phyloP scores from a whole-genome alignment of 2,329 filamentous ascomycete species.

The Botrytis porri region DNA sequence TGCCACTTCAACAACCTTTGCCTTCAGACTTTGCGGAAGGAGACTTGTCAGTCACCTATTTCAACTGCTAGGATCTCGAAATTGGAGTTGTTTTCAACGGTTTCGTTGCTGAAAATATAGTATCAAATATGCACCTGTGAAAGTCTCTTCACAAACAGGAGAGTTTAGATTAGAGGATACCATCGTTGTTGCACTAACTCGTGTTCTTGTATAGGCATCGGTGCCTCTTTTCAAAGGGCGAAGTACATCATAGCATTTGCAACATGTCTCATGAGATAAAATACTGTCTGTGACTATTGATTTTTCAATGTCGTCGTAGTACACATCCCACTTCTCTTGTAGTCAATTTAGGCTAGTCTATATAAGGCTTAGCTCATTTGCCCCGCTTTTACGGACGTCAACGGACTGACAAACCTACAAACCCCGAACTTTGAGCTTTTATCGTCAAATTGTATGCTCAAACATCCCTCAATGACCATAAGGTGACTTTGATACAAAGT shows the following conservation, averaged over 20 bases:
- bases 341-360: background rate
- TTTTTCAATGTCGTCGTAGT: background rate
- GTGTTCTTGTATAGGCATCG: background rate
- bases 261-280: background rate
- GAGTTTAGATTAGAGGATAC: background rate
- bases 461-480: conserved; percentile 21
- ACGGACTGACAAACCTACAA: background rate
- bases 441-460: conserved; percentile 32
- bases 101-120: background rate
- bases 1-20: background rate
- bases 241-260: background rate
- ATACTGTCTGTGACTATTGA: background rate
- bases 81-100: background rate
- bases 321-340: background rate
- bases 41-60: background rate
- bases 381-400: background rate
- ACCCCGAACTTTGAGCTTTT: background rate
- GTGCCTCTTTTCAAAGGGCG: background rate
- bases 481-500: background rate
- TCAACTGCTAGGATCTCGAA: background rate
- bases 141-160: background rate
- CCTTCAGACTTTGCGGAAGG: background rate
- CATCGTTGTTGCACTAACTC: background rate
- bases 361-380: background rate
- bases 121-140: background rate